Evolutionary conservation across 148 eudicot genomes (phyloP).

Genomic region (Cornus controversa): DNA sequence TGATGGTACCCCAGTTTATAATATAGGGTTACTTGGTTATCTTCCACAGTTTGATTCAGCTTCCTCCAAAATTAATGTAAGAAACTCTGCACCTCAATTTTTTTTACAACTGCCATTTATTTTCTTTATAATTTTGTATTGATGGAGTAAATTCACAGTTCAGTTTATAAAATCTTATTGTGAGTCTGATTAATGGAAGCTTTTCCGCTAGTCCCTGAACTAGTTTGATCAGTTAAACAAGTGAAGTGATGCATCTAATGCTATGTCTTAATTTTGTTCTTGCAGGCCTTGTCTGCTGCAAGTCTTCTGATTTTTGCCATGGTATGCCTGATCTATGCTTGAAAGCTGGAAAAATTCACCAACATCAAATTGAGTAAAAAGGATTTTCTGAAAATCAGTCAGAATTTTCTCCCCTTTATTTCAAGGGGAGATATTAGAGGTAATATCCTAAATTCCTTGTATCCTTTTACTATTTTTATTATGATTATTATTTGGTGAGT

Average conservation of each 20-base stretch:
- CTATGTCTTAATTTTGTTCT: not conserved
- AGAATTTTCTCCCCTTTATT: slow-evolving; percentile 12
- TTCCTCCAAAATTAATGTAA: slow-evolving; percentile 37
- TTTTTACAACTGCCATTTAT: not conserved
- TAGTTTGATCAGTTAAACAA: too few species aligned
- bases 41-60: slow-evolving; percentile 45
- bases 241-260: not conserved
- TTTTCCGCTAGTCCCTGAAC: too few species aligned
- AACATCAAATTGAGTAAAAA: not conserved
- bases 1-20: slow-evolving; percentile 66
- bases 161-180: too few species aligned
- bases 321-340: slow-evolving; percentile 27
- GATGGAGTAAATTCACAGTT: not conserved
- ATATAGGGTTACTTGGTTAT: slow-evolving; percentile 64
- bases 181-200: too few species aligned
- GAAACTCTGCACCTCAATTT: slow-evolving; percentile 14
- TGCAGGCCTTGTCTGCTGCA: slow-evolving; percentile 41
- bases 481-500: not conserved
- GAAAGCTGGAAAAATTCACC: slow-evolving; percentile 12
- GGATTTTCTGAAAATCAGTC: slow-evolving; percentile 8
- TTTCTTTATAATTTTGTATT: not conserved
- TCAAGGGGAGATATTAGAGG: slow-evolving; percentile 9
- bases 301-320: slow-evolving; percentile 25
- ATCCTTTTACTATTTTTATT: not conserved
- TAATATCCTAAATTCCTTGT: slow-evolving; percentile 8